Evolutionary conservation across 208 protist species (phyloP).

Genomic region (Leishmania gerbilli): DNA sequence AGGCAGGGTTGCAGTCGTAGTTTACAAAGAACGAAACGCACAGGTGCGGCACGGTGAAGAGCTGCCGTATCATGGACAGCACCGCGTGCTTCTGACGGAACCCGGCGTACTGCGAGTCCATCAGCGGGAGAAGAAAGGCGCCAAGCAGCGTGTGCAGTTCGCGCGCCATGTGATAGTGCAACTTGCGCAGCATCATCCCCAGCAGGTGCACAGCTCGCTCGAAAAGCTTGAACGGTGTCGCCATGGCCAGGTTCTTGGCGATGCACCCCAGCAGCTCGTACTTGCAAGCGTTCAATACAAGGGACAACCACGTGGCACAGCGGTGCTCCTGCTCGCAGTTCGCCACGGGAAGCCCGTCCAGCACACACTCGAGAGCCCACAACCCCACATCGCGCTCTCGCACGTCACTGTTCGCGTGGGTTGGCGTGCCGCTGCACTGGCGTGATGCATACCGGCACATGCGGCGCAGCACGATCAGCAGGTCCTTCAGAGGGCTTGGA

Average conservation of each 20-base stretch:
- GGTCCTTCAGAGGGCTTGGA: slow-evolving; percentile 54
- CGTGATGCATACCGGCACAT: slow-evolving; percentile 50
- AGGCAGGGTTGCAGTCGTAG: slow-evolving; percentile 85
- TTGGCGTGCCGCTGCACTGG: slow-evolving; percentile 42
- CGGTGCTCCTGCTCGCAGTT: slow-evolving; percentile 73
- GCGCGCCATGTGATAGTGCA: slow-evolving; percentile 68
- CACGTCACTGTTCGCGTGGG: slow-evolving; percentile 48
- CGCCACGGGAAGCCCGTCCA: slow-evolving; percentile 60
- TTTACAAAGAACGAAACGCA: slow-evolving; percentile 85
- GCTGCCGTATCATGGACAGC: slow-evolving; percentile 62
- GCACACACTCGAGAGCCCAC: slow-evolving; percentile 54
- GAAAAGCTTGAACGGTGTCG: slow-evolving; percentile 67
- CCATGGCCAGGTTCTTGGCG: slow-evolving; percentile 50
- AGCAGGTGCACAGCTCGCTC: slow-evolving; percentile 54
- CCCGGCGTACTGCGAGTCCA: slow-evolving; percentile 48
- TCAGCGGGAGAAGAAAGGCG: slow-evolving; percentile 69
- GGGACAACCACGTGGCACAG: slow-evolving; percentile 66
- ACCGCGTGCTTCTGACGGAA: slow-evolving; percentile 87
- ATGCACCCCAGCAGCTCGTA: slow-evolving; percentile 70
- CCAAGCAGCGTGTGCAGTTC: slow-evolving; percentile 75
- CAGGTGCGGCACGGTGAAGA: slow-evolving; percentile 69
- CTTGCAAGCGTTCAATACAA: slow-evolving; percentile 59
- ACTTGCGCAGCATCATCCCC: slow-evolving; percentile 59
- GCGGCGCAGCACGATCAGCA: slow-evolving; percentile 60
- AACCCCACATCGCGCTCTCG: slow-evolving; percentile 59